These are phyloP conservation scores for Pseudopyrenochaeta lycopersici DNA, from an alignment of 2,329 filamentous ascomycete species.

Conservation along the genomic window DNA sequence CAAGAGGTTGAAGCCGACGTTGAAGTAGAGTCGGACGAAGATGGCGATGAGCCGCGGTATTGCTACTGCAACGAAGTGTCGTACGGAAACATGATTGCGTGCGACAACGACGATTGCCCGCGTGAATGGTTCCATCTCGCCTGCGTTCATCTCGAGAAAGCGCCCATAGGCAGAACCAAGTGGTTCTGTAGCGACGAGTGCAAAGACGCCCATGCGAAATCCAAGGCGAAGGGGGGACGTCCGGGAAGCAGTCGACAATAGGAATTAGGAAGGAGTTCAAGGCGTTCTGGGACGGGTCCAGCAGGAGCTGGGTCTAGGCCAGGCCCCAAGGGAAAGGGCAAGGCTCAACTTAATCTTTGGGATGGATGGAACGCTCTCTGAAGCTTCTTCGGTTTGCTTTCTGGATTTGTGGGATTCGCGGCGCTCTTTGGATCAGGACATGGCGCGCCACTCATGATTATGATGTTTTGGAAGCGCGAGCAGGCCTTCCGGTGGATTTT, in stretches of 20 bases:
- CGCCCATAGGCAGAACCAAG: constrained; percentile 58
- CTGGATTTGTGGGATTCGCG: constrained; percentile 28
- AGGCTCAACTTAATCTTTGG: constrained; percentile 45
- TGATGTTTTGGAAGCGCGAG: constrained; percentile 12
- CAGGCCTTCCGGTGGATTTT: constrained; percentile 1
- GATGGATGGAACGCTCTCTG: constrained; percentile 49
- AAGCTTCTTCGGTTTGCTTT: constrained; percentile 35
- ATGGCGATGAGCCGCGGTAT: constrained; percentile 65
- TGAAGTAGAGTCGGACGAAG: constrained; percentile 47
- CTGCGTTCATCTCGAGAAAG: constrained; percentile 68
- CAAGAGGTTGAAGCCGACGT: constrained; percentile 48
- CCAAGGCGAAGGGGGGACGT: constrained; percentile 46
- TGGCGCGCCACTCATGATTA: constrained; percentile 16
- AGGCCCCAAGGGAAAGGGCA: constrained; percentile 44
- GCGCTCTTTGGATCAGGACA: constrained; percentile 23
- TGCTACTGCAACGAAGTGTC: constrained; percentile 72
- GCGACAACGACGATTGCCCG: constrained; percentile 70
- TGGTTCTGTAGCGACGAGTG: constrained; percentile 53
- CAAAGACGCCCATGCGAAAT: constrained; percentile 39
- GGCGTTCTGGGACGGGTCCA: constrained; percentile 45
- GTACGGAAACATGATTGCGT: constrained; percentile 74
- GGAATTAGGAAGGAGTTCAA: constrained; percentile 51
- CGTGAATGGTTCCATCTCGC: constrained; percentile 74
- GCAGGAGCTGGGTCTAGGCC: constrained; percentile 36
- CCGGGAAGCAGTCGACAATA: constrained; percentile 51